These are phyloP conservation scores for Lathyrus oleraceus DNA, from an alignment of 306 rosid genomes.

Conservation along the genomic window DNA sequence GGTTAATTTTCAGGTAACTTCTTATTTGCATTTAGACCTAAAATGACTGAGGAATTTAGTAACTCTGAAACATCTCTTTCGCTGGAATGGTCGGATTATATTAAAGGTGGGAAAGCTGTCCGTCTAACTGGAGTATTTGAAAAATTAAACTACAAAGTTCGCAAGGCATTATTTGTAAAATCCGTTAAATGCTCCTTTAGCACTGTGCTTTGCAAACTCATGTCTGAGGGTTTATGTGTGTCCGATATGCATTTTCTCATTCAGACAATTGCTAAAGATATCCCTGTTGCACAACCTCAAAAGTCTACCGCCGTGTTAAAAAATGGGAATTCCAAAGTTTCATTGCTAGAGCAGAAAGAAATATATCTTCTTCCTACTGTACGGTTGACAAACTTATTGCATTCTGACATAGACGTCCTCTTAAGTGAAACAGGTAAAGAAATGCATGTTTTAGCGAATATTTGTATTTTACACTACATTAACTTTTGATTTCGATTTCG, in stretches of 20 bases:
- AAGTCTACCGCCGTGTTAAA: slow-evolving; percentile 39
- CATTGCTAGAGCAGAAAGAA: slow-evolving; percentile 81
- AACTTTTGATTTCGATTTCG: slow-evolving; percentile 33
- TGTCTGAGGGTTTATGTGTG: slow-evolving; percentile 52
- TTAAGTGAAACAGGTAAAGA: slow-evolving; percentile 79
- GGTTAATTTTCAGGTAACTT: slow-evolving; percentile 82
- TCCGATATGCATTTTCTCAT: slow-evolving; percentile 76
- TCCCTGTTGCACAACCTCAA: slow-evolving; percentile 62
- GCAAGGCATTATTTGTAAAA: slow-evolving; percentile 65
- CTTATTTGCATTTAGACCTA: slow-evolving; percentile 81
- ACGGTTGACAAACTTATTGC: slow-evolving; percentile 73
- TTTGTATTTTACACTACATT: slow-evolving; percentile 28
- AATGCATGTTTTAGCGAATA: slow-evolving; percentile 30
- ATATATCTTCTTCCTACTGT: slow-evolving; percentile 91
- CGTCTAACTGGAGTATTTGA: slow-evolving; percentile 81
- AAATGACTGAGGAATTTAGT: slow-evolving; percentile 48
- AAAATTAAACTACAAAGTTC: slow-evolving; percentile 80
- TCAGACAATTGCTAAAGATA: slow-evolving; percentile 67
- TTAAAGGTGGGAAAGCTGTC: slow-evolving; percentile 92
- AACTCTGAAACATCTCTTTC: slow-evolving; percentile 51
- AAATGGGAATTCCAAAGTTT: slow-evolving; percentile 52
- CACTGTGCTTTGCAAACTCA: slow-evolving; percentile 65
- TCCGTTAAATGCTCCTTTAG: slow-evolving; percentile 68
- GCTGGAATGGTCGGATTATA: slow-evolving; percentile 75
- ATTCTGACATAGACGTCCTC: slow-evolving; percentile 67